Conservation (phyloP, 2,329 filamentous ascomycete species). For the Westerdykella ornata region DNA sequence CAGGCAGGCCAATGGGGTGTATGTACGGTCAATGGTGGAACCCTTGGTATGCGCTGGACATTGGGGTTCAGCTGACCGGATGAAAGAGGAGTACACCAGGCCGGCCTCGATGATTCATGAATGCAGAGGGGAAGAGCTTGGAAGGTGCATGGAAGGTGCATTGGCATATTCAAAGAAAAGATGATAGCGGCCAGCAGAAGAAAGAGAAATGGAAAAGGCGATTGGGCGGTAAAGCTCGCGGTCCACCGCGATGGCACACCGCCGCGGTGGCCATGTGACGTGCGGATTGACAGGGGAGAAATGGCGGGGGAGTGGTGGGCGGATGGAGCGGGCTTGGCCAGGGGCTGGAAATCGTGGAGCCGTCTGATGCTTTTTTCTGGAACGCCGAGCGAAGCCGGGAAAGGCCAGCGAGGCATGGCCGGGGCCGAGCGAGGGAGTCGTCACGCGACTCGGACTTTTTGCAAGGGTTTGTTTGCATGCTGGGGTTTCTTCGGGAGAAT, state of each 20-base stretch:
- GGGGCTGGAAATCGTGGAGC: neutral
- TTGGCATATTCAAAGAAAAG: constrained; percentile 1
- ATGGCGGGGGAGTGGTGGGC: constrained; percentile 9
- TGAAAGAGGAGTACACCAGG: neutral
- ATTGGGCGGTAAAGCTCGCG: constrained; percentile 16
- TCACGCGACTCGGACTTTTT: no score
- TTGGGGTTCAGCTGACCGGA: constrained; percentile 4
- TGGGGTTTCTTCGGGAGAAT: no score
- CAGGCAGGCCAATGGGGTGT: no score
- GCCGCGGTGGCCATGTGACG: constrained; percentile 29
- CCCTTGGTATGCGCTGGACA: no score
- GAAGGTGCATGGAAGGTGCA: neutral
- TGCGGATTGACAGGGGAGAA: constrained; percentile 3
- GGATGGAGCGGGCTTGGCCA: neutral
- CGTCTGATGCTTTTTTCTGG: no score
- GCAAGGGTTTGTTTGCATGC: no score
- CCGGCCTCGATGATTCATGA: neutral
- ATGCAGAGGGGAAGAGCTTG: no score
- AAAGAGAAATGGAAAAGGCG: constrained; percentile 4
- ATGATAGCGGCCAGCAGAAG: constrained; percentile 4
- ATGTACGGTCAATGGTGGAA: neutral
- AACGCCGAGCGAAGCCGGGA: no score
- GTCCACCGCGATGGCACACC: constrained; percentile 24
- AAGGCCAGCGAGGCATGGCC: no score
- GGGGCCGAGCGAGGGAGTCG: no score